Evolutionary conservation across 768 basidiomycete species (phyloP), one percentile per base, ranked within the genome.

Genomic region (Botryobasidium botryosum): DNA sequence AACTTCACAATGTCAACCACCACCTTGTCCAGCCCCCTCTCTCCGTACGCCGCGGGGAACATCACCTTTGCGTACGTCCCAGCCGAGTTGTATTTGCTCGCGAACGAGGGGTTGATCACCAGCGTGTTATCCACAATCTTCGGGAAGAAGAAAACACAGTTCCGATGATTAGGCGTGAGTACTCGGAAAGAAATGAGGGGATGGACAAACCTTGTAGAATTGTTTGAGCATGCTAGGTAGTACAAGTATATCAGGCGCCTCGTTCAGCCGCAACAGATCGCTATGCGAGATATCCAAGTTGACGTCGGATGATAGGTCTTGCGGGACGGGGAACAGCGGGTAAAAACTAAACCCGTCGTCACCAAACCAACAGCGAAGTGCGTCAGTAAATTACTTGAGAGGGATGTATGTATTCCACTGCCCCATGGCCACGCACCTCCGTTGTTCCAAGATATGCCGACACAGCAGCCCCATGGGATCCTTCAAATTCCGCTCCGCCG

Each of bases 271-370:
- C 38, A 78, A 59, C 20, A 68, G 60, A 4, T 69, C 62, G 27
- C 70, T 71, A 62, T 96, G 92, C 17, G 81, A 77, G 13, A 94
- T 68, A 55, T 94, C 90, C 32, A 99, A 69, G 56, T 94, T 91
- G 46, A 96, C 75, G 55, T 92, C 87, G 29, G 72, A 67, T 1
- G 77, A 66, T 15, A 80, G 60, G 5, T 82, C 80, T 10, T 68
- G 57, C 0, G 94, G 87, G 1, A 76, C 71, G 6, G 94, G 94
- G 60, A 96, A 96, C 32, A 94, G 61, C 0, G 94, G 94, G 58
- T 97, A 99, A 64, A 94, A 94, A 54, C 88, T 96, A 56, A 17
- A 18, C 15, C n/a, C n/a, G n/a, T n/a, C n/a, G n/a, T n/a, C n/a
- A n/a, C n/a, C n/a, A n/a, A n/a, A n/a, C n/a, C n/a, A n/a, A n/a